A percentile compares a stretch with the other conserved stretches of the same genome.
phyloP scores from a whole-genome alignment of 164 flowering plant genomes.

The Chloranthus sessilifolius region DNA sequence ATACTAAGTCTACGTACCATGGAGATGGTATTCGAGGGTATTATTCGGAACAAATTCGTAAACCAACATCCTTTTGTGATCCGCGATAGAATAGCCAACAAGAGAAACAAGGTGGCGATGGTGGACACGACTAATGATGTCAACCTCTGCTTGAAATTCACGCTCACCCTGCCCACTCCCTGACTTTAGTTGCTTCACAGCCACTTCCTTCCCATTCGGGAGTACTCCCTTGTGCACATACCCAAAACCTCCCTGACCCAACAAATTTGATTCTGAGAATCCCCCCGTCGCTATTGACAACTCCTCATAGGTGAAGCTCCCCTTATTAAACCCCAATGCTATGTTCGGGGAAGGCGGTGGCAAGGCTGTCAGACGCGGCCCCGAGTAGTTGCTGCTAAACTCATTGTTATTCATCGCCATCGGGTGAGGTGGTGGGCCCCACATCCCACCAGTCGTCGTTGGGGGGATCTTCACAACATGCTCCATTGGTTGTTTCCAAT shows the following conservation, averaged over 20 bases:
- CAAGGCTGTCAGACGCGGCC: constrained; percentile 25
- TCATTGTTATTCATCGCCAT: constrained; percentile 33
- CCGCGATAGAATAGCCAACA: constrained; percentile 71
- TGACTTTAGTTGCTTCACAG: constrained; percentile 74
- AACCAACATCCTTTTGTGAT: constrained; percentile 58
- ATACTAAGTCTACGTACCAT: constrained; percentile 57
- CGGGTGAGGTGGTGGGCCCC: constrained; percentile 32
- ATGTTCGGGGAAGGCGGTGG: constrained; percentile 57
- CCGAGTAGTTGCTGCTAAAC: constrained; percentile 42
- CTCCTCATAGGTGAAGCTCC: constrained; percentile 69
- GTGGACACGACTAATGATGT: constrained; percentile 88
- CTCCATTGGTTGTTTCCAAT: constrained; percentile 16
- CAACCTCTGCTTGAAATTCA: constrained; percentile 93
- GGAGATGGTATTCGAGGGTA: constrained; percentile 76
- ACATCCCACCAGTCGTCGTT: constrained; percentile 9
- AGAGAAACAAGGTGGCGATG: constrained; percentile 83
- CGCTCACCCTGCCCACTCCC: constrained; percentile 86
- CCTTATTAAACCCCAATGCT: constrained; percentile 55
- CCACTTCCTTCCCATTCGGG: constrained; percentile 75
- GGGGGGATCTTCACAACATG: constrained; percentile 21
- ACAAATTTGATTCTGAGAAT: constrained; percentile 48
- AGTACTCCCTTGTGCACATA: constrained; percentile 78
- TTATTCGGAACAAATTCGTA: constrained; percentile 77
- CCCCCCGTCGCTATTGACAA: constrained; percentile 61
- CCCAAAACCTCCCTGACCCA: constrained; percentile 93